Conservation (phyloP, 2,329 filamentous ascomycete genomes). For the Cercospora citrullina region DNA sequence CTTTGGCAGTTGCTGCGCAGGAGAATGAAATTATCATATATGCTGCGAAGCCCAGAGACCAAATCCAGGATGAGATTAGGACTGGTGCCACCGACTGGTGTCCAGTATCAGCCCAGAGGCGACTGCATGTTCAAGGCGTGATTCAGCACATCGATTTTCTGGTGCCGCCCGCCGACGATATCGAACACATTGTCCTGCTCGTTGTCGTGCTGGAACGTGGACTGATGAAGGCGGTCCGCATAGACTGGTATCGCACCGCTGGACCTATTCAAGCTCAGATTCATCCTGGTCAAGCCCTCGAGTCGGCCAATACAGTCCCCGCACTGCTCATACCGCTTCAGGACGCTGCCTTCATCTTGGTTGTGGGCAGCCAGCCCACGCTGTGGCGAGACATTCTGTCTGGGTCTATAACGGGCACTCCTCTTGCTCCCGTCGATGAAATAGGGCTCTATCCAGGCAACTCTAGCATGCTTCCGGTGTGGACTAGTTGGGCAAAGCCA, state of each 20-base stretch:
- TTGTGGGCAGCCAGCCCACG: constrained; percentile 41
- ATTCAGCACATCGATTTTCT: constrained; percentile 88
- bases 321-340: constrained; percentile 45
- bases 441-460: constrained; percentile 26
- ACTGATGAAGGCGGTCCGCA: constrained; percentile 43
- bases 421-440: constrained; percentile 13
- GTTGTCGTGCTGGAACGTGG: constrained; percentile 55
- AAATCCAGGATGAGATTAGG: constrained; percentile 55
- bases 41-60: constrained; percentile 60
- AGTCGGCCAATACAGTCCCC: constrained; percentile 31
- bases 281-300: constrained; percentile 32
- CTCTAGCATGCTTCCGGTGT: constrained; percentile 44
- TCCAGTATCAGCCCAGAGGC: constrained; percentile 60
- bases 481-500: constrained; percentile 83
- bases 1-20: constrained; percentile 68
- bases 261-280: constrained; percentile 27
- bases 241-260: constrained; percentile 36
- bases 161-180: constrained; percentile 65
- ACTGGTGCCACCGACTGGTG: constrained; percentile 48
- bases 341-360: constrained; percentile 45
- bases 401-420: constrained; percentile 35
- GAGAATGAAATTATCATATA: constrained; percentile 71
- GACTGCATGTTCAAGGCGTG: constrained; percentile 60
- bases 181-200: constrained; percentile 73
- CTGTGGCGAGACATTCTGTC: constrained; percentile 45